Base-by-base conservation (phyloP, 306 rosid genomes). In the Lathyrus sativus region DNA sequence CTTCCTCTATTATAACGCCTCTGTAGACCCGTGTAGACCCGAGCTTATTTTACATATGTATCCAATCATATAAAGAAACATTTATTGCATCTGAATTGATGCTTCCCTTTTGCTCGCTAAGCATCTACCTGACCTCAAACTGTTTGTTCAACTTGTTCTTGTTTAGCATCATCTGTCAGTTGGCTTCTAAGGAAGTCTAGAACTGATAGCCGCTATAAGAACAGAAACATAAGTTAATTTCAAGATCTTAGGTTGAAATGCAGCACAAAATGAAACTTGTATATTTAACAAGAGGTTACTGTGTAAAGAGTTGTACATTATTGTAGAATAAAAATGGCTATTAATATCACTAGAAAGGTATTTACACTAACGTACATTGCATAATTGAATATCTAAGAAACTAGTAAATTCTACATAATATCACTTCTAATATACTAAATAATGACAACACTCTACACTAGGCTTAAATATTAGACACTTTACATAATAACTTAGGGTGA, bases 161-260 rank as follows among this genome's bases (percentile, higher is more conserved):
- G 78, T 68, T 91, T 86, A 65, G 74, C 88, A 65, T 91, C 85
- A 65, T 78, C 88, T 6, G 67, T 65, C 41, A 85, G 74, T 86
- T 91, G 96, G 67, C 76, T 80, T 64, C 79, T 85, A 17, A 91
- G 89, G 64, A 88, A 91, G 57, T 82, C 93, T 14, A 88, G 86
- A 75, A 91, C 96, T 3, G 97, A 91, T 55, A 53, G 83, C 62
- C 90, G 83, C 97, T 88, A 60, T 70, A 68, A 53, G 67, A 39
- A 54, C 49, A 14, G 38, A 61, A 58, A 67, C 28, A 42, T 41
- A 50, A 57, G 39, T 62, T 43, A 55, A 14, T 64, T 64, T 39
- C 49, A 61, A 42, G 29, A 74, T 38, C 62, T 13, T 50, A 75
- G 24, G 45, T 71, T 45, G 28, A 67, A 58, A 66, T 61, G 17